Percentiles rank a stretch among this genome's conserved stretches.
Conservation (phyloP, 768 basidiomycete species). For the Hericium alpestre region DNA sequence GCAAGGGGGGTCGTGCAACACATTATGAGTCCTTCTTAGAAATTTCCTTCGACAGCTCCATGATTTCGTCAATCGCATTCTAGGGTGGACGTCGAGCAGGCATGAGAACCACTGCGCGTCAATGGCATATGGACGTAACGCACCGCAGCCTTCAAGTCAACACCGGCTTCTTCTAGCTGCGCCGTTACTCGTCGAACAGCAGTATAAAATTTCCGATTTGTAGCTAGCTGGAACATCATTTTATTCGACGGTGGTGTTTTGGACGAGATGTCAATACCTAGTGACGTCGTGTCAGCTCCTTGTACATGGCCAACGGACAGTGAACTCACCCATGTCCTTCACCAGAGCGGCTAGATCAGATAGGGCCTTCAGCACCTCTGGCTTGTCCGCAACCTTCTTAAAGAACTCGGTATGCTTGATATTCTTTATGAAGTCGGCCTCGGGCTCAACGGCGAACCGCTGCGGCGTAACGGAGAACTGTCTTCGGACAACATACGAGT, state of each 20-base stretch:
- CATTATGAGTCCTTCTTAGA: no score
- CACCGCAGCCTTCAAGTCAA: constrained; percentile 50
- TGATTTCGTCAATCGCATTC: constrained; percentile 39
- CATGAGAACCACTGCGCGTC: neutral
- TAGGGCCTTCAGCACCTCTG: constrained; percentile 40
- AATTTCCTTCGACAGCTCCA: constrained; percentile 19
- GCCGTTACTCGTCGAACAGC: constrained; percentile 34
- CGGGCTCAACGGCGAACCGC: constrained; percentile 22
- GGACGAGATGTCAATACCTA: constrained; percentile 39
- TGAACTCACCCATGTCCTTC: constrained; percentile 34
- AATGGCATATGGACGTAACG: constrained; percentile 10
- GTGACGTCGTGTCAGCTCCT: neutral
- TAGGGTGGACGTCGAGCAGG: constrained; percentile 14
- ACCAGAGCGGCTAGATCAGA: constrained; percentile 33
- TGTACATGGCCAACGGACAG: neutral
- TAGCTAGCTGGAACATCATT: constrained; percentile 44
- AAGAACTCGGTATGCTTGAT: constrained; percentile 37
- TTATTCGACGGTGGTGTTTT: constrained; percentile 36
- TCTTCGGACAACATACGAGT: no score
- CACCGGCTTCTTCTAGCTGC: constrained; percentile 47
- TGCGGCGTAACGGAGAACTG: constrained; percentile 21
- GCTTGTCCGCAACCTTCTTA: constrained; percentile 37
- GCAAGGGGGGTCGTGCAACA: neutral
- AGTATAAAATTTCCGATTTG: constrained; percentile 41
- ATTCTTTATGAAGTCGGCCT: constrained; percentile 26